Conservation (phyloP, 306 rosid genomes). For the Ormosia semicastrata region DNA sequence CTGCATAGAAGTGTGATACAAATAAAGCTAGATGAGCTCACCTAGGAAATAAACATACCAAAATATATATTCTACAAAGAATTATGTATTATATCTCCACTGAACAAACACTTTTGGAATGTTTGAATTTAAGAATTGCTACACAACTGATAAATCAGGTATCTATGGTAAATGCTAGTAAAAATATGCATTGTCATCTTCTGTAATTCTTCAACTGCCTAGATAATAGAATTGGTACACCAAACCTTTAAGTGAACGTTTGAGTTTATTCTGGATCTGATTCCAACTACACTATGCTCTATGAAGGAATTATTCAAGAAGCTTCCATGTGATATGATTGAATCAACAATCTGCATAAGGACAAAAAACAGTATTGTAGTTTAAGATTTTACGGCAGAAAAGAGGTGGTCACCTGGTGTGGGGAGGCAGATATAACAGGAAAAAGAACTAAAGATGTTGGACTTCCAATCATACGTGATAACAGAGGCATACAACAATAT, state of each 20-base stretch:
- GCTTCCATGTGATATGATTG: slow-evolving; percentile 93
- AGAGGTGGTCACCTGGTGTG: neutral
- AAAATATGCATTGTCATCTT: neutral
- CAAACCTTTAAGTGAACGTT: slow-evolving; percentile 83
- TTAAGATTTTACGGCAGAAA: slow-evolving; percentile 9
- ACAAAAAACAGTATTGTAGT: slow-evolving; percentile 1
- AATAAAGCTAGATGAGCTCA: neutral
- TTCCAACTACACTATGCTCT: slow-evolving; percentile 92
- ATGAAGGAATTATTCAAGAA: slow-evolving; percentile 68
- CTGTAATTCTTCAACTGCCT: neutral
- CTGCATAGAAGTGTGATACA: slow-evolving; percentile 39
- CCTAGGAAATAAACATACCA: neutral
- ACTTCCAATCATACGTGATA: neutral
- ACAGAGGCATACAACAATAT: neutral
- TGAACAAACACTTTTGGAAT: neutral
- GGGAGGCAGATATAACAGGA: neutral
- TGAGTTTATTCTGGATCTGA: slow-evolving; percentile 80
- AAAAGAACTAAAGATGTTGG: neutral
- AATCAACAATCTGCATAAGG: slow-evolving; percentile 76
- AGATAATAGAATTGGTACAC: neutral
- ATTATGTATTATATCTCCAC: neutral
- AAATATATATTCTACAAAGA: neutral
- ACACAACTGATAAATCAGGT: slow-evolving; percentile 12
- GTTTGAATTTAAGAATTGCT: slow-evolving; percentile 13
- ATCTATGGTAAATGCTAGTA: neutral